A percentile compares a stretch with the other conserved stretches of the same genome.
phyloP scores from a whole-genome alignment of 257 asterid species.

The Petunia secreta region DNA sequence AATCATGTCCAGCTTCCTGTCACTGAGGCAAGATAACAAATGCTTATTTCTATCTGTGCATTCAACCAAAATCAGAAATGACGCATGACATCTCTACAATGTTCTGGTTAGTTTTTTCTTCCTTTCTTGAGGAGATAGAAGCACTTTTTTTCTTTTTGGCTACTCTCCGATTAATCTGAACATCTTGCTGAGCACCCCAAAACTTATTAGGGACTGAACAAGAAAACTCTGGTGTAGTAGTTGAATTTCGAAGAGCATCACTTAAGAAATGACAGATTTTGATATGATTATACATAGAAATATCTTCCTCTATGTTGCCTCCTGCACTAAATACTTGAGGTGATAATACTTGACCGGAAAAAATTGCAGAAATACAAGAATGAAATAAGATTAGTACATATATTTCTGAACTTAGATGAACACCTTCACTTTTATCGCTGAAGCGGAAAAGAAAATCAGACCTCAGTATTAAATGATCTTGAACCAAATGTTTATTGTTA shows the following conservation, averaged over 20 bases:
- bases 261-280: background rate
- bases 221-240: background rate
- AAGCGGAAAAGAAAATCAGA: slow-evolving; percentile 3
- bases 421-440: background rate
- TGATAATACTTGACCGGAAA: background rate
- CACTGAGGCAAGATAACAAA: slow-evolving; percentile 43
- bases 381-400: background rate
- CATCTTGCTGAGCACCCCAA: background rate
- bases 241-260: background rate
- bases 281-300: background rate
- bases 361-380: slow-evolving; percentile 5
- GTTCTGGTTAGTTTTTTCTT: background rate
- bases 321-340: background rate
- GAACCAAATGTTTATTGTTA: background rate
- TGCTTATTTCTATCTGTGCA: background rate
- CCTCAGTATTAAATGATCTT: background rate
- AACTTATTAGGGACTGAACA: background rate
- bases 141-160: background rate
- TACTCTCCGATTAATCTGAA: background rate
- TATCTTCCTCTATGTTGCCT: background rate
- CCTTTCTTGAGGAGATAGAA: background rate
- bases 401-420: background rate
- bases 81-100: background rate
- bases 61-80: background rate
- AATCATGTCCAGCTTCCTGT: slow-evolving; percentile 66